Evolutionary conservation across 805 yeast genomes (phyloP).

Genomic region (Wickerhamomyces ciferrii): DNA sequence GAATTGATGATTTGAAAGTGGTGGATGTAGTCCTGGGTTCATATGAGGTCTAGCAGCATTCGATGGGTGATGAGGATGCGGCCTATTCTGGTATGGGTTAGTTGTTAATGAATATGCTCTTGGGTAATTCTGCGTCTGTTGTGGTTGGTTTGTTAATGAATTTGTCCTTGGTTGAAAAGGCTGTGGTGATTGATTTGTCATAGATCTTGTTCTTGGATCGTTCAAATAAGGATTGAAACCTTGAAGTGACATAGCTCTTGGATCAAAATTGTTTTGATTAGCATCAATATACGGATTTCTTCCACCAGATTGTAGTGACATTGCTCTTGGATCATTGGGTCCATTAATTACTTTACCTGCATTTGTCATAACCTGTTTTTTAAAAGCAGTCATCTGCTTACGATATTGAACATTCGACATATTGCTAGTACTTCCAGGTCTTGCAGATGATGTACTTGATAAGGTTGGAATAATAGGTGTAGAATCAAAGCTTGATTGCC

Average conservation of each 20-base stretch:
- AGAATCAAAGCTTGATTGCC: conserved; percentile 43
- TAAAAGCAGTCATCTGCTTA: conserved; percentile 62
- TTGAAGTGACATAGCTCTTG: conserved; percentile 26
- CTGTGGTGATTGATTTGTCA: conserved; percentile 9
- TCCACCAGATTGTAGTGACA: conserved; percentile 32
- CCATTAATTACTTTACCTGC: conserved; percentile 30
- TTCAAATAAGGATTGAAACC: conserved; percentile 1
- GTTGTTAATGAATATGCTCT: conserved; percentile 17
- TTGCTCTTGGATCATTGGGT: conserved; percentile 36
- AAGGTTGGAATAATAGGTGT: conserved; percentile 76
- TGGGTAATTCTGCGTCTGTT: conserved; percentile 5
- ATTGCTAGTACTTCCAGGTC: conserved; percentile 17
- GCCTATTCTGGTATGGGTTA: conserved; percentile 14
- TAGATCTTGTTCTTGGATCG: conserved; percentile 27
- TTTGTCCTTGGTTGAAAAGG: conserved; percentile 22
- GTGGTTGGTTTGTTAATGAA: conserved; percentile 35
- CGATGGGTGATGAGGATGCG: conserved; percentile 1
- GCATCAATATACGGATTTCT: conserved; percentile 14
- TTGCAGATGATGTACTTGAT: conserved; percentile 24
- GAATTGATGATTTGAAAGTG: conserved; percentile 2
- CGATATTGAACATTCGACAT: conserved; percentile 58
- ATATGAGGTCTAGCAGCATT: neutral
- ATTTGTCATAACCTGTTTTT: conserved; percentile 46
- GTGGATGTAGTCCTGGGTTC: neutral
- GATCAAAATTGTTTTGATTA: conserved; percentile 7